phyloP scores from a whole-genome alignment of 176 grass and related monocot species.

The Aegilops sharonensis region DNA sequence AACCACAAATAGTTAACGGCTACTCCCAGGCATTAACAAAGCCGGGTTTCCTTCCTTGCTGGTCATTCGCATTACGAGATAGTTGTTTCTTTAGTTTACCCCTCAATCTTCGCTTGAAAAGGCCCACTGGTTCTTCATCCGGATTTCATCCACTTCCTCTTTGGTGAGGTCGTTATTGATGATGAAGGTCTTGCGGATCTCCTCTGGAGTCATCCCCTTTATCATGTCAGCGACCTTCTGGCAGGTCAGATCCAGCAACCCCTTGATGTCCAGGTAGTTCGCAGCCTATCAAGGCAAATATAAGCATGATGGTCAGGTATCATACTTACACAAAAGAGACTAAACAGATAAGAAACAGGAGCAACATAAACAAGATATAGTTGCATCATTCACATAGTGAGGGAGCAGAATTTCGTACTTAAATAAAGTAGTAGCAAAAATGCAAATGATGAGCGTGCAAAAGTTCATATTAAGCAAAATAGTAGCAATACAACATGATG shows the following conservation, averaged over 20 bases:
- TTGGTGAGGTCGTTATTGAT: constrained; percentile 46
- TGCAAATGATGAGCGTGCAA: background rate
- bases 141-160: constrained; percentile 50
- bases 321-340: background rate
- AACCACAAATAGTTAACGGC: background rate
- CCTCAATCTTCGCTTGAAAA: constrained; percentile 33
- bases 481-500: background rate
- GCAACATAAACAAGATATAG: background rate
- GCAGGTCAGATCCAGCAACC: constrained; percentile 52
- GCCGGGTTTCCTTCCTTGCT: background rate
- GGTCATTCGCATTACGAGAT: background rate
- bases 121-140: constrained; percentile 63
- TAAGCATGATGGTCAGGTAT: background rate
- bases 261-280: constrained; percentile 58
- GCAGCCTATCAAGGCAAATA: constrained; percentile 33
- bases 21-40: background rate
- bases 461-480: background rate
- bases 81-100: background rate
- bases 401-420: background rate
- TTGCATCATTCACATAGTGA: background rate
- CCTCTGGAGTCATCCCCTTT: constrained; percentile 54
- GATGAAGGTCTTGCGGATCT: constrained; percentile 57
- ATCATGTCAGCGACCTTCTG: constrained; percentile 52
- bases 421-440: background rate
- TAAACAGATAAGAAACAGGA: background rate